Evolutionary conservation across 176 grass and related monocot genomes (phyloP), one percentile per base, ranked within the genome.

Genomic region (Chrysopogon serrulatus): DNA sequence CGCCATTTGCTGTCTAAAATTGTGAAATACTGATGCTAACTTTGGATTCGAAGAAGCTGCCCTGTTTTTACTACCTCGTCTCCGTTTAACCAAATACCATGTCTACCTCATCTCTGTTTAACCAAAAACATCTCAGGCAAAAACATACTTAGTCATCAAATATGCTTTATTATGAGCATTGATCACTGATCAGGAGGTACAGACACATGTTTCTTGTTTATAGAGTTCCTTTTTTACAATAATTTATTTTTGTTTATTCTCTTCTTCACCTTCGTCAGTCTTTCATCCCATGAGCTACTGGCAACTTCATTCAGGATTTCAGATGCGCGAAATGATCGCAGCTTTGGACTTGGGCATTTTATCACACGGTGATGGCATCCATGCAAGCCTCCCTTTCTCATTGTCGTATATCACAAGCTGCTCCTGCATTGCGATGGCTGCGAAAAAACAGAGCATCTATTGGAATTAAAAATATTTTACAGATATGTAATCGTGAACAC

Each of bases 351-450:
- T 75, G 5, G 73, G 47, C 32, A 35, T n/a, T 6, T 34, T 48
- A 15, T 73, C 21, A 39, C 73, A 76, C 3, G 5, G 10, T 1
- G 21, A 8, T 30, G 68, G 91, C 39, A 74, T 74, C 92, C 95
- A 95, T 39, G 85, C 87, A 2, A 98, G 88, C 68, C 81, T 87
- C n/a, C 31, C 66, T 28, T 56, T 88, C 75, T 98, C 95, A 4
- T 98, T 98, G 77, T 98, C 95, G 44, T 98, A 95, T 30, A 95
- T 88, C 49, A 98, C 85, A 87, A 98, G 82, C 56, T 90, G 86
- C 74, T 95, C 91, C 88, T 90, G 95, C 84, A 98, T 35, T 12
- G 87, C 74, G 75, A 98, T 95, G 67, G 91, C 95, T 98, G 68
- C 35, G 81, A 80, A 43, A 6, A 13, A 67, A 67, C 47, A 41